Percentiles rank a stretch among this genome's conserved stretches.
These are phyloP conservation scores for Turritis glabra DNA, from an alignment of 345 rosid genomes.

Conservation along the genomic window DNA sequence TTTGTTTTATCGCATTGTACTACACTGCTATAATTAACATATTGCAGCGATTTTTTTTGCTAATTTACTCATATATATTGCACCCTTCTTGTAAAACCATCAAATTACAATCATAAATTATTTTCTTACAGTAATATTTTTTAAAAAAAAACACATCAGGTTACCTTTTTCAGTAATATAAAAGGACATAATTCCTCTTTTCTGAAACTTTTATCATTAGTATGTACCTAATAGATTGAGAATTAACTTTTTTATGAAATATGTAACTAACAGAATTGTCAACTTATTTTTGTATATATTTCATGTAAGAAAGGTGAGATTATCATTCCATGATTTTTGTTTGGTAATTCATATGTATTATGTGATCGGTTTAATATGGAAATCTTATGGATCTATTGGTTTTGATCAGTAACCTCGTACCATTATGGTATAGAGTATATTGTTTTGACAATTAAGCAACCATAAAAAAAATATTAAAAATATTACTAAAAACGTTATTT, in stretches of 20 bases:
- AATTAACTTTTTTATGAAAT: neutral
- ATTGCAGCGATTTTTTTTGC: neutral
- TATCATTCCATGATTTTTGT: neutral
- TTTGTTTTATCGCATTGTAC: neutral
- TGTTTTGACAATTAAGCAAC: too few relatives aligned
- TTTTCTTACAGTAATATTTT: too few relatives aligned
- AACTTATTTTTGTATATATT: neutral
- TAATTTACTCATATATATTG: too few relatives aligned
- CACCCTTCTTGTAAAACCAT: neutral
- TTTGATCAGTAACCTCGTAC: too few relatives aligned
- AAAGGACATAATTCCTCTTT: too few relatives aligned
- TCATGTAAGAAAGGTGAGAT: neutral
- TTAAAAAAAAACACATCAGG: too few relatives aligned
- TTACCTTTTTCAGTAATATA: too few relatives aligned
- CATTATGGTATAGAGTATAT: too few relatives aligned
- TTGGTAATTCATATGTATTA: neutral
- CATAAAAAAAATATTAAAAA: too few relatives aligned
- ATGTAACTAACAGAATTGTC: neutral
- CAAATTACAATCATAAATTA: too few relatives aligned
- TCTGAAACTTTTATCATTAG: too few relatives aligned
- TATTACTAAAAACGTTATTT: too few relatives aligned
- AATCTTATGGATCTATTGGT: neutral
- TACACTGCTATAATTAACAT: neutral
- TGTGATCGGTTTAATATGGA: neutral
- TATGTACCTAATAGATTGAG: neutral